phyloP scores from a whole-genome alignment of 768 basidiomycete species.

The Obba rivulosa region DNA sequence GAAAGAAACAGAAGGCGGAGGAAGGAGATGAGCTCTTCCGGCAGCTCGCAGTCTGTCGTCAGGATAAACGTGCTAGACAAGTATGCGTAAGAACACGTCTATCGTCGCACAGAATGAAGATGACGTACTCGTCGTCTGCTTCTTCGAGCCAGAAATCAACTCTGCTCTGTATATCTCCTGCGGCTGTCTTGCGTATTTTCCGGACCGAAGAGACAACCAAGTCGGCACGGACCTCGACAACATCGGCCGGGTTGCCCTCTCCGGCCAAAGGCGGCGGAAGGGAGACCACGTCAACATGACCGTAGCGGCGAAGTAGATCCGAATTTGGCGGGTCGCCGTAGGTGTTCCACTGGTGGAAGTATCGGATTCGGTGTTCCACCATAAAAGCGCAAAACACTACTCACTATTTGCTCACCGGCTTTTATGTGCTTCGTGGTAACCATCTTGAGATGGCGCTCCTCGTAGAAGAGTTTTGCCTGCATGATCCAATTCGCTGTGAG shows the following conservation, averaged over 20 bases:
- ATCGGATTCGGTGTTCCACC: neutral
- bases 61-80: slow-evolving; percentile 48
- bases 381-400: slow-evolving; percentile 16
- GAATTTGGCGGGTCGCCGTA: slow-evolving; percentile 92
- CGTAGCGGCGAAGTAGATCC: slow-evolving; percentile 90
- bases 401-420: slow-evolving; percentile 82
- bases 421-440: slow-evolving; percentile 68
- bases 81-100: slow-evolving; percentile 3
- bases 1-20: slow-evolving; percentile 56
- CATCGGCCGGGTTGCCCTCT: slow-evolving; percentile 70
- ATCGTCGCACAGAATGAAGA: neutral
- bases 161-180: slow-evolving; percentile 42
- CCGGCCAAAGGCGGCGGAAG: slow-evolving; percentile 35
- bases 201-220: slow-evolving; percentile 41
- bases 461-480: slow-evolving; percentile 84
- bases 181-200: slow-evolving; percentile 6
- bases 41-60: slow-evolving; percentile 46
- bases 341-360: slow-evolving; percentile 76
- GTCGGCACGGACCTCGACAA: slow-evolving; percentile 76
- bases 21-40: slow-evolving; percentile 57
- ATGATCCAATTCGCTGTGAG: no score
- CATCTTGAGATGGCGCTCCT: slow-evolving; percentile 71
- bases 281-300: slow-evolving; percentile 79
- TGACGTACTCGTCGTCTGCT: slow-evolving; percentile 80
- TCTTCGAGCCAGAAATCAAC: slow-evolving; percentile 94